These are phyloP conservation scores for Solanum sitiens DNA, from an alignment of 257 asterid genomes.

Conservation along the genomic window DNA sequence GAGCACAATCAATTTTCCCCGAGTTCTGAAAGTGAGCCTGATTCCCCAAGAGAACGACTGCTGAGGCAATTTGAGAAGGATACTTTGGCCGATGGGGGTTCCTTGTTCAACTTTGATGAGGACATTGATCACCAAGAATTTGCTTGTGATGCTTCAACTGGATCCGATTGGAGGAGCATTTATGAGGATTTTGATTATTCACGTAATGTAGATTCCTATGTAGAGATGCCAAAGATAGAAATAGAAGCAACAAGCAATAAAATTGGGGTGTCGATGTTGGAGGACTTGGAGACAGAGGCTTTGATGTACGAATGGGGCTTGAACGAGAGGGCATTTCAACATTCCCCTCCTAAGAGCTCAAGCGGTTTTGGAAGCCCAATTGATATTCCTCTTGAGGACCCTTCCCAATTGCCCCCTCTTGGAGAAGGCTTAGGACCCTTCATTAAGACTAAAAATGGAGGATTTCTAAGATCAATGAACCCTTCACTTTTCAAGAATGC, in stretches of 20 bases:
- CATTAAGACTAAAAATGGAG: conserved; percentile 75
- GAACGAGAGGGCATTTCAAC: conserved; percentile 55
- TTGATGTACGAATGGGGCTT: conserved; percentile 83
- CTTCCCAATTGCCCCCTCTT: conserved; percentile 51
- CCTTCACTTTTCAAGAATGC: conserved; percentile 57
- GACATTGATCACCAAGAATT: conserved; percentile 28
- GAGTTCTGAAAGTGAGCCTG: conserved; percentile 87
- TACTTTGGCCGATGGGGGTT: conserved; percentile 51
- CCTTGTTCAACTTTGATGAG: conserved; percentile 37
- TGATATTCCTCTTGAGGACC: conserved; percentile 37
- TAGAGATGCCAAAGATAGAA: conserved; percentile 30
- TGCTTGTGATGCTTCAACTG: conserved; percentile 7
- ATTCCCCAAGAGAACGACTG: conserved; percentile 80
- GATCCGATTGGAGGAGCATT: conserved; percentile 34
- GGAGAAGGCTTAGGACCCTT: conserved; percentile 82
- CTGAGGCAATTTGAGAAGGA: conserved; percentile 86
- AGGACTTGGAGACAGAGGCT: conserved; percentile 83
- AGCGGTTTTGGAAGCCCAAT: conserved; percentile 61
- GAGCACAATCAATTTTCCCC: conserved; percentile 57
- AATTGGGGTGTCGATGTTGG: conserved; percentile 52
- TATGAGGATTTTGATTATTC: conserved; percentile 22
- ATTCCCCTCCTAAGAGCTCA: conserved; percentile 47
- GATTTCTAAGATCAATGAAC: conserved; percentile 79
- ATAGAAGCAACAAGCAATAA: conserved; percentile 23
- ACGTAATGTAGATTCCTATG: conserved; percentile 12